Base-by-base conservation (phyloP, 169 alveolate species). In the Plasmodium gaboni region DNA sequence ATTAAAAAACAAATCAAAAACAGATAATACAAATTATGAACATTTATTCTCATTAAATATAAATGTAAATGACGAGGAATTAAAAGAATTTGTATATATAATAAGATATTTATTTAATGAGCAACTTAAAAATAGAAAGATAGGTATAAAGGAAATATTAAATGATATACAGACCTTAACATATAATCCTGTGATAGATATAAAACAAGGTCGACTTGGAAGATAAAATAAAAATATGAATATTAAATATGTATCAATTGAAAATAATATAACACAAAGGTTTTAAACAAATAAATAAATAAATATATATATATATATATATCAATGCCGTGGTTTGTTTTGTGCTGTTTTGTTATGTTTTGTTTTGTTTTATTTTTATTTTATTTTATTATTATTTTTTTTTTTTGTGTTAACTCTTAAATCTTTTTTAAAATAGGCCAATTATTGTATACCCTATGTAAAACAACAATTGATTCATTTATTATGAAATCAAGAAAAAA, bases 161-260 rank as follows among this genome's bases (percentile, higher is more conserved):
- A 80, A 80, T 24, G 90, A 80, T 42, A 67, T 69, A 22, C 90
- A 80, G 32, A 80, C 69, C 24, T 69, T 80, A 69, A 80, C 90
- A 12, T 68, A 80, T 60, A 80, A 80, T 17, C 90, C 90, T n/a
- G 72, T 68, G 9, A 55, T 80, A 28, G 90, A 80, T 13, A 80
- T 80, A 80, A 68, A 70, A 19, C 90, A 80, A 46, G 90, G 90
- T 8, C 67, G 42, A 42, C 73, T 68, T 42, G 90, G 89, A 51
- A 64, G 89, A 22, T 76, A 57, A 76, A 2, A 7, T 38, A 32
- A 32, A 5, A 32, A 32, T 32, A 32, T 63, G 7, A 53, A 53
- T 6, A 6, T 53, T 7, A 15, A 9, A 13, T 53, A 53, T 53
- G 44, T 5, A 32, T 32, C 44, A 32, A 32, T 5, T 32, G 44